A percentile compares a stretch with the other conserved stretches of the same genome.
Conservation (phyloP, 148 eudicot species). For the Drosera capensis region DNA sequence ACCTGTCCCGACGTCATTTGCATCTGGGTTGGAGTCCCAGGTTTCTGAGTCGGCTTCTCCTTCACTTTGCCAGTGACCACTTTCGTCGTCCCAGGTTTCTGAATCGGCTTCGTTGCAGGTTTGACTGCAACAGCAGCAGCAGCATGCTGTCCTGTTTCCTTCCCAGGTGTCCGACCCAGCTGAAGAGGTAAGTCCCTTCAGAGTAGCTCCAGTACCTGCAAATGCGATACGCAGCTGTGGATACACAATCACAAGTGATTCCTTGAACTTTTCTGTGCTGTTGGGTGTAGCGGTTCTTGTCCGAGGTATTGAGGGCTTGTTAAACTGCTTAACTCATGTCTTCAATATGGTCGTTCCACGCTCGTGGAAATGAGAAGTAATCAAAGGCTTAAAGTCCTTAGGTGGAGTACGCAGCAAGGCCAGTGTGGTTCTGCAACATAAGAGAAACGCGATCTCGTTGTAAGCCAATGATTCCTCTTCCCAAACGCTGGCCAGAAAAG, state of each 20-base stretch:
- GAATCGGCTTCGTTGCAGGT: too few species aligned
- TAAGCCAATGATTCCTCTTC: conserved; percentile 26
- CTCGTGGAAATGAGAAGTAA: conserved; percentile 24
- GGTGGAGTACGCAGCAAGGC: conserved; percentile 28
- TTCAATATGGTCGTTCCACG: conserved; percentile 18
- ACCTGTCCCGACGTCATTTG: conserved; percentile 6
- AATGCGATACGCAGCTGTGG: conserved; percentile 16
- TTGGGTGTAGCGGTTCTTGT: not conserved
- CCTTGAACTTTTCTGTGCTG: conserved; percentile 13
- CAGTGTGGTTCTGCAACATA: conserved; percentile 44
- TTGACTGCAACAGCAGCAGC: too few species aligned
- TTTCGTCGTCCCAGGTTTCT: too few species aligned
- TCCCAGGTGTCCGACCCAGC: conserved; percentile 6
- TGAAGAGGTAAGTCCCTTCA: conserved; percentile 10
- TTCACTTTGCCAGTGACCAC: not conserved
- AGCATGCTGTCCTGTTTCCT: conserved; percentile 5
- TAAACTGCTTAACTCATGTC: conserved; percentile 27
- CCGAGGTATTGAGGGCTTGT: not conserved
- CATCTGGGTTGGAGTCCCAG: not conserved
- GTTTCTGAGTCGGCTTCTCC: not conserved
- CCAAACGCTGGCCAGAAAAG: conserved; percentile 12
- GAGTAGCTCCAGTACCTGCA: conserved; percentile 11
- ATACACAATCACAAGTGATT: conserved; percentile 10
- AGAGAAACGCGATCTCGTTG: conserved; percentile 27
- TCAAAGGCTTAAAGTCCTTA: conserved; percentile 24